These are phyloP conservation scores for Citrullus mucosospermus DNA, from an alignment of 306 rosid genomes.

Conservation along the genomic window DNA sequence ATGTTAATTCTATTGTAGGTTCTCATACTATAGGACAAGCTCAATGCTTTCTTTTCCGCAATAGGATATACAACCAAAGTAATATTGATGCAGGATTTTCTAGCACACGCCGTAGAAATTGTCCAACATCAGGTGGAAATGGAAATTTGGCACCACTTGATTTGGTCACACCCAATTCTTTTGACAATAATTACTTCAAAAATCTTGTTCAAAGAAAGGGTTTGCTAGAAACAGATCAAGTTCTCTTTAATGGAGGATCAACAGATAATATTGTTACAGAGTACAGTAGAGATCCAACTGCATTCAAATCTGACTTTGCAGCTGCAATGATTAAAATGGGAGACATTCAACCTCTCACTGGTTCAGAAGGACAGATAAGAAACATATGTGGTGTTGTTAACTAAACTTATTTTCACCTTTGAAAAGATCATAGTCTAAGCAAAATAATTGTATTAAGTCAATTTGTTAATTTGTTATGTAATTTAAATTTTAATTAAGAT, in stretches of 20 bases:
- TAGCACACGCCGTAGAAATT: slow-evolving; percentile 10
- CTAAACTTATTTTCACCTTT: not conserved
- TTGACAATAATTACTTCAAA: slow-evolving; percentile 42
- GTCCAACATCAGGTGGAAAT: slow-evolving; percentile 33
- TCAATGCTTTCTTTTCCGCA: slow-evolving; percentile 2
- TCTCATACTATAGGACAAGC: slow-evolving; percentile 16
- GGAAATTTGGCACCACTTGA: slow-evolving; percentile 42
- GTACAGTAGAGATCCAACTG: slow-evolving; percentile 16
- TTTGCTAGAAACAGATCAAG: slow-evolving; percentile 44
- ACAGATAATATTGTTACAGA: slow-evolving; percentile 31
- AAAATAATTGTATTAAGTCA: not conserved
- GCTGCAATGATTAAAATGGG: slow-evolving; percentile 44
- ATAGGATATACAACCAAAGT: slow-evolving; percentile 9
- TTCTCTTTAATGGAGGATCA: slow-evolving; percentile 39
- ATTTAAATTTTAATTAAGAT: not conserved
- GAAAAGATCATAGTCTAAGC: not conserved
- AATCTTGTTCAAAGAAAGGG: slow-evolving; percentile 42
- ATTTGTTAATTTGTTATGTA: not conserved
- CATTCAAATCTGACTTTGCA: slow-evolving; percentile 28
- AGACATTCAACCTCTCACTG: slow-evolving; percentile 39
- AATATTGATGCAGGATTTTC: slow-evolving; percentile 22
- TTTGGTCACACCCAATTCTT: slow-evolving; percentile 36
- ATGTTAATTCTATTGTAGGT: not conserved
- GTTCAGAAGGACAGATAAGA: slow-evolving; percentile 37
- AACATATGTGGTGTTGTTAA: slow-evolving; percentile 33